phyloP scores from a whole-genome alignment of 2,329 filamentous ascomycete genomes.

The Cercospora brassicicola region DNA sequence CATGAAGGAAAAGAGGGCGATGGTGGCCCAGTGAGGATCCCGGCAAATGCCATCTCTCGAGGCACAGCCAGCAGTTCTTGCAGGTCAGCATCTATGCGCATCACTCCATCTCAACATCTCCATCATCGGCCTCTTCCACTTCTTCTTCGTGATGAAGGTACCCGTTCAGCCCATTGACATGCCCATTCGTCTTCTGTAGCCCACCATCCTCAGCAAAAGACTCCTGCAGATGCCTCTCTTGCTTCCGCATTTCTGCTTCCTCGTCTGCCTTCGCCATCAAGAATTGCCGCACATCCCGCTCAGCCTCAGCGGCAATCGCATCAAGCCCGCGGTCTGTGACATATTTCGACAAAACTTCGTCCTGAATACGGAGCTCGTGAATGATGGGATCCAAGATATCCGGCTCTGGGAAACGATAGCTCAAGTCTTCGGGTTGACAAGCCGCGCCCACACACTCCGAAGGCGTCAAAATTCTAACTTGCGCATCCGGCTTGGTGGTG shows the following conservation, averaged over 20 bases:
- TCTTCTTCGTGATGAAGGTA: constrained; percentile 1
- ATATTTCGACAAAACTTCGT: constrained; percentile 62
- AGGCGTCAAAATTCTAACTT: constrained; percentile 31
- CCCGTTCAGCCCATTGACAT: constrained; percentile 2
- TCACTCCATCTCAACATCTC: constrained; percentile 13
- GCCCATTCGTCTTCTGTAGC: constrained; percentile 12
- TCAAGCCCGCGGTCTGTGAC: constrained; percentile 68
- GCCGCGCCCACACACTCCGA: constrained; percentile 53
- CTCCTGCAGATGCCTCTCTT: constrained; percentile 16
- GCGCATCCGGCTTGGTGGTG: constrained; percentile 14
- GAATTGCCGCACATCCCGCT: constrained; percentile 40
- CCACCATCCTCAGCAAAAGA: constrained; percentile 11
- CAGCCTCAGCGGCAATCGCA: constrained; percentile 61
- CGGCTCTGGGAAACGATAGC: constrained; percentile 52
- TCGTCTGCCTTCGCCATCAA: constrained; percentile 8
- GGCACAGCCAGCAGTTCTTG: neutral
- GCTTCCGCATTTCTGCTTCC: constrained; percentile 9
- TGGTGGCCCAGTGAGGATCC: neutral
- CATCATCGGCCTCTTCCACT: neutral
- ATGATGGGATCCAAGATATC: constrained; percentile 66
- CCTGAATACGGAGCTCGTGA: constrained; percentile 71
- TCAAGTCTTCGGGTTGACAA: constrained; percentile 60
- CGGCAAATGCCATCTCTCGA: neutral
- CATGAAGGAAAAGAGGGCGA: neutral
- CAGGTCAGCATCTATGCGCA: neutral